These are phyloP conservation scores for Solanum neorickii DNA, from an alignment of 257 asterid species.

Conservation along the genomic window DNA sequence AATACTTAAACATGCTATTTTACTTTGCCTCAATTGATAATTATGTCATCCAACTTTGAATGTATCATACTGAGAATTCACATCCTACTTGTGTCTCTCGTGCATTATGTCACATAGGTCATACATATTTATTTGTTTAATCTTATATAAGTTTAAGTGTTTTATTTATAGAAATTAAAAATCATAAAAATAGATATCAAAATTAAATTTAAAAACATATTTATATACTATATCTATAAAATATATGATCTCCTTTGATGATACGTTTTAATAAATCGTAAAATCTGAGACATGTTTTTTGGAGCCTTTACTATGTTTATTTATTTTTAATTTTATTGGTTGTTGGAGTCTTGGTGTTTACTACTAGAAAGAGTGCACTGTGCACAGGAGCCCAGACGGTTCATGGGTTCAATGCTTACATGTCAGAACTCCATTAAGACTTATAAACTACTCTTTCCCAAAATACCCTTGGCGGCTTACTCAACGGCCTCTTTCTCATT, in stretches of 20 bases:
- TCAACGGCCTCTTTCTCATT: slow-evolving; percentile 32
- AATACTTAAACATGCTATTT: background rate
- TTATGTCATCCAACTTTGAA: background rate
- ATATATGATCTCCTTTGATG: too few species aligned
- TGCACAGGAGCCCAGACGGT: slow-evolving; percentile 35
- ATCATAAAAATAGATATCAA: background rate
- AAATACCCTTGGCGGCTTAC: slow-evolving; percentile 15
- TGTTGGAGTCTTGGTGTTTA: background rate
- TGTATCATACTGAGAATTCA: too few species aligned
- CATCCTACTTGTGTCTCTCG: background rate
- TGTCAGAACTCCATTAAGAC: background rate
- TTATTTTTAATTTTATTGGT: background rate
- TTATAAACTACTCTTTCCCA: slow-evolving; percentile 2
- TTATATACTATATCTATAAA: too few species aligned
- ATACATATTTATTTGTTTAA: background rate
- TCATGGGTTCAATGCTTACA: background rate
- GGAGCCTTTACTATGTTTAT: background rate
- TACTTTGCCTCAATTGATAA: too few species aligned
- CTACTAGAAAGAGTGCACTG: background rate
- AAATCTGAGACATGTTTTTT: background rate
- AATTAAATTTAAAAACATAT: too few species aligned
- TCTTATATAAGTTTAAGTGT: too few species aligned
- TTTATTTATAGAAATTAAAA: too few species aligned
- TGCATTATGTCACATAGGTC: background rate
- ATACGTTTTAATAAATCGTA: too few species aligned